Percentiles rank a stretch among this genome's conserved stretches.
Conservation (phyloP, 2,329 filamentous ascomycete genomes). For the Reticulascus tulasneorum region DNA sequence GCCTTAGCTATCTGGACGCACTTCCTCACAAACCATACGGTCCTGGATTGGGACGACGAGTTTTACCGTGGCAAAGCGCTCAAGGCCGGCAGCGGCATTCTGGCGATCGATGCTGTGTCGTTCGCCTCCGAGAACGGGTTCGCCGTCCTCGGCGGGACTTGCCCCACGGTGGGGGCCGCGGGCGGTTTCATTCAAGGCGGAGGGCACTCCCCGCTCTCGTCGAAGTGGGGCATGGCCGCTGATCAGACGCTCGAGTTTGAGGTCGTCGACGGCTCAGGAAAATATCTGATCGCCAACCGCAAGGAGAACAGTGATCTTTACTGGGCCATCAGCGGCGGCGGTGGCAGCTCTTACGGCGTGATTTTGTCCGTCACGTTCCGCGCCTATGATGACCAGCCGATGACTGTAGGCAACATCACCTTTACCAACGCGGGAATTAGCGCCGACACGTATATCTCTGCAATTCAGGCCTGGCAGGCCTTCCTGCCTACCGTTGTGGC, state of each 20-base stretch:
- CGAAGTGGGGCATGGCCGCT: slow-evolving; percentile 45
- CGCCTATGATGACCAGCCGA: slow-evolving; percentile 23
- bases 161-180: slow-evolving; percentile 45
- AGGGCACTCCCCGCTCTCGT: slow-evolving; percentile 45
- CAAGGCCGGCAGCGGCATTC: slow-evolving; percentile 46
- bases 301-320: slow-evolving; percentile 45
- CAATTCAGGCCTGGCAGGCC: slow-evolving; percentile 21
- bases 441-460: slow-evolving; percentile 20
- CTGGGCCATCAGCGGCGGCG: slow-evolving; percentile 52
- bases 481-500: slow-evolving; percentile 16
- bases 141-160: slow-evolving; percentile 42
- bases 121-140: slow-evolving; percentile 33
- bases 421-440: slow-evolving; percentile 25
- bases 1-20: slow-evolving; percentile 35
- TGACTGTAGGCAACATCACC: slow-evolving; percentile 39
- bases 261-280: slow-evolving; percentile 42
- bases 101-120: slow-evolving; percentile 36
- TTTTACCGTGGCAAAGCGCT: slow-evolving; percentile 44
- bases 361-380: slow-evolving; percentile 43
- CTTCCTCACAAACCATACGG: slow-evolving; percentile 32
- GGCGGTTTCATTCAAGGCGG: slow-evolving; percentile 54
- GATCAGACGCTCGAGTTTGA: slow-evolving; percentile 49
- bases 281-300: slow-evolving; percentile 35
- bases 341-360: slow-evolving; percentile 48
- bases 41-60: slow-evolving; percentile 19